A percentile compares a stretch with the other conserved stretches of the same genome.
Evolutionary conservation across 2,329 filamentous ascomycete genomes (phyloP).

Genomic region (Diplodia seriata): DNA sequence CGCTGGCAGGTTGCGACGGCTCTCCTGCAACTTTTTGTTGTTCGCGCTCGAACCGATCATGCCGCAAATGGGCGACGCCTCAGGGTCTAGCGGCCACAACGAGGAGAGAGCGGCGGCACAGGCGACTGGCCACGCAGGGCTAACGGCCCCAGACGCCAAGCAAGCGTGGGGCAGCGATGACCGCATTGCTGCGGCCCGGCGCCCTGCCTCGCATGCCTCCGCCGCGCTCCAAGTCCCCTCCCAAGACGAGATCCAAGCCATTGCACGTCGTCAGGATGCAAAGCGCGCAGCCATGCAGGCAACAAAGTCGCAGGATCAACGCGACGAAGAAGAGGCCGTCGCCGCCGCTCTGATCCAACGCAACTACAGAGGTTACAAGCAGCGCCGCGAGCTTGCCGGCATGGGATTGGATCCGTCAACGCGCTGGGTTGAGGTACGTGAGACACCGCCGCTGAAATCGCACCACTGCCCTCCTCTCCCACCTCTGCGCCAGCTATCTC

Average conservation of each 20-base stretch:
- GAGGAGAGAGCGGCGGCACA: neutral
- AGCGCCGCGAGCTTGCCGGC: conserved; percentile 73
- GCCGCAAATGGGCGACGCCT: neutral
- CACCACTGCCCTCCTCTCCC: neutral
- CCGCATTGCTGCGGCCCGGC: conserved; percentile 12
- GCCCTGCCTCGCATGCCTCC: conserved; percentile 8
- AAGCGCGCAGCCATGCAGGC: conserved; percentile 25
- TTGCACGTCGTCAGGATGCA: conserved; percentile 29
- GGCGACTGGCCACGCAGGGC: conserved; percentile 18
- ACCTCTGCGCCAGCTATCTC: conserved; percentile 29
- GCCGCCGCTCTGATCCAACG: conserved; percentile 56
- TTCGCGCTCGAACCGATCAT: neutral
- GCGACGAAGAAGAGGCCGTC: conserved; percentile 22
- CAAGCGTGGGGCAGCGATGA: neutral
- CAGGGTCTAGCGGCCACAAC: neutral
- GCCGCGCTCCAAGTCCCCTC: conserved; percentile 21
- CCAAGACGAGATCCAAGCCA: conserved; percentile 27
- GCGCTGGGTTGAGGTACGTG: conserved; percentile 72
- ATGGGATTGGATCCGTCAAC: conserved; percentile 72
- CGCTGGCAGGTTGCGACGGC: neutral
- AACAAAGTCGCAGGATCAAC: neutral
- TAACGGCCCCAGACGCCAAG: conserved; percentile 21
- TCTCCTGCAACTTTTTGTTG: conserved; percentile 11
- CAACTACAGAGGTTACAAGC: conserved; percentile 78
- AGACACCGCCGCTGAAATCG: conserved; percentile 35